Base-by-base conservation (phyloP, 108 stramenopile species). In the Pseudonitzschia multiseries region DNA sequence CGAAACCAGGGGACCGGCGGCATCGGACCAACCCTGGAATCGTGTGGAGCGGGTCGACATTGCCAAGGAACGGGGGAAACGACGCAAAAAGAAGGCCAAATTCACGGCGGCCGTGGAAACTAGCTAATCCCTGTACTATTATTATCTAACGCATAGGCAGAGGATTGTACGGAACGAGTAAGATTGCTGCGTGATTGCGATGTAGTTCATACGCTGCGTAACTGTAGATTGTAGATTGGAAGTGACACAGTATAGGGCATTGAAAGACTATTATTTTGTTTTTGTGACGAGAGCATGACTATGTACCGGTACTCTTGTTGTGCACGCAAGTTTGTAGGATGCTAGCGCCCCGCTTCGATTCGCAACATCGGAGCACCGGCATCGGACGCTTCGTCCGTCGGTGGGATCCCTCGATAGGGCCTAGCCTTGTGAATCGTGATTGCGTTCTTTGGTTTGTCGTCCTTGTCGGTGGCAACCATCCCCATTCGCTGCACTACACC, bases 401-500 rank as follows among this genome's bases (percentile, higher is more conserved):
- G 86, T 32, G 86, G 86, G 26, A 81, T 78, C 22, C 84, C 87
- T 52, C 82, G 79, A 54, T 81, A 85, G 28, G 87, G 78, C 31
- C 33, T 67, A 10, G 87, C 87, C 51, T 71, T 78, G 57, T 79
- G 82, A 64, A 94, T 84, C 17, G 83, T 86, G 44, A 91, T 84
- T n/a, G 82, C 85, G 65, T 80, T 77, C 42, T 80, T 87, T 18
- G 97, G 97, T 51, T 87, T 79, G 75, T 97, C 93, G 21, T 90
- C 82, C 18, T 87, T 77, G 75, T 95, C 95, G 29, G 94, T 93
- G 0, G 90, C 84, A 10, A 99, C 96, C 77, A 92, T 79, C 57
- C 97, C 98, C 84, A 99, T 96, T 10, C 89, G 79, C 73, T 96
- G 90, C 57, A 99, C 80, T 15, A 95, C 87, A 21, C 85, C 91